These are phyloP conservation scores for Geotrichum carabidarum DNA, from an alignment of 1,139 yeast genomes.

Conservation along the genomic window DNA sequence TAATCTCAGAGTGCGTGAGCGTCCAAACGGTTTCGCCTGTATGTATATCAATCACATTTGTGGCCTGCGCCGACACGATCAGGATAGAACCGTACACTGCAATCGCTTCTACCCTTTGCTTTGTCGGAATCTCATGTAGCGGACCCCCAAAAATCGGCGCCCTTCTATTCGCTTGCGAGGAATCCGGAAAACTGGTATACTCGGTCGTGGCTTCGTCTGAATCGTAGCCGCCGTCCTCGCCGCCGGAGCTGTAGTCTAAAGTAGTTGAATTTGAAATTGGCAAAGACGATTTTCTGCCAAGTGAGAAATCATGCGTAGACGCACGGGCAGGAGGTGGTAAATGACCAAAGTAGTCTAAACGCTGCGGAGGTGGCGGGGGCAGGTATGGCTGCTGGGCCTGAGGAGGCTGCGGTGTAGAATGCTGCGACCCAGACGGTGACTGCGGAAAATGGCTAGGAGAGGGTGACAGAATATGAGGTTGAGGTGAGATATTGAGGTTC, in stretches of 20 bases:
- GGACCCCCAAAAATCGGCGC: constrained; percentile 34
- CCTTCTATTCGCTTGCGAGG: constrained; percentile 36
- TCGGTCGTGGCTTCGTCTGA: constrained; percentile 20
- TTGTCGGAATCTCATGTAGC: constrained; percentile 29
- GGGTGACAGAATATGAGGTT: neutral
- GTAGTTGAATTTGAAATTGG: constrained; percentile 11
- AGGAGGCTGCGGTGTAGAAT: neutral
- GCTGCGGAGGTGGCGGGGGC: constrained; percentile 20
- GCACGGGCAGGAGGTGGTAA: neutral
- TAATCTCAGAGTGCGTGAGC: constrained; percentile 28
- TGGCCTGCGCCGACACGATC: constrained; percentile 28
- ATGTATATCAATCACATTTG: constrained; percentile 29
- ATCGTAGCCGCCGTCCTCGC: constrained; percentile 19
- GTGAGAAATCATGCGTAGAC: neutral
- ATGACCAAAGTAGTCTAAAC: constrained; percentile 13
- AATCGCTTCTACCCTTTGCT: constrained; percentile 30
- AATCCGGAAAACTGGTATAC: constrained; percentile 31
- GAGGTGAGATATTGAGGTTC: neutral
- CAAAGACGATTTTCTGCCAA: constrained; percentile 6
- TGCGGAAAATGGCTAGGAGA: neutral
- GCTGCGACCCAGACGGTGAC: neutral
- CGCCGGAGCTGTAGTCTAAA: constrained; percentile 12
- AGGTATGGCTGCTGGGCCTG: constrained; percentile 8
- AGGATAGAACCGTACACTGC: constrained; percentile 30
- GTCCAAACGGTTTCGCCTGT: constrained; percentile 31